Percentiles rank a stretch among this genome's conserved stretches.
Evolutionary conservation across 495 filamentous ascomycete species (phyloP).

Genomic region (Podospora pseudoanserina): DNA sequence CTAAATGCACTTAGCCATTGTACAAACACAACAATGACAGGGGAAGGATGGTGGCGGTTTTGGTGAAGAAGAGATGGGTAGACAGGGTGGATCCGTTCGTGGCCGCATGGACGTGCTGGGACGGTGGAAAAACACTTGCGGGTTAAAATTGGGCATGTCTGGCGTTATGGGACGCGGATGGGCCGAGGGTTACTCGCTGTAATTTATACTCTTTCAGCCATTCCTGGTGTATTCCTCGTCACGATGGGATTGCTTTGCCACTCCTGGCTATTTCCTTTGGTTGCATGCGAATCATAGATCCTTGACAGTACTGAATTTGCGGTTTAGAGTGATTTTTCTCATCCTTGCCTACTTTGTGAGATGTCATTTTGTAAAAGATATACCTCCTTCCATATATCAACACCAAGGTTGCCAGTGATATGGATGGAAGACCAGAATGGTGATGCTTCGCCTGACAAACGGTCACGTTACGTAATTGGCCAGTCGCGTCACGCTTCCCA

Average conservation of each 20-base stretch:
- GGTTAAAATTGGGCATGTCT: constrained; percentile 32
- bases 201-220: constrained; percentile 57
- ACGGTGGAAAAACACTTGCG: constrained; percentile 26
- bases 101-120: constrained; percentile 23
- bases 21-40: constrained; percentile 35
- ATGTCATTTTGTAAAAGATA: not conserved
- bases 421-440: not conserved
- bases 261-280: constrained; percentile 36
- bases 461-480: constrained; percentile 3
- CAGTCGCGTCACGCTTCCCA: constrained; percentile 11
- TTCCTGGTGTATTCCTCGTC: constrained; percentile 54
- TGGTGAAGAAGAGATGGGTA: constrained; percentile 20
- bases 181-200: constrained; percentile 46
- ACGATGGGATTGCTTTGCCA: constrained; percentile 35
- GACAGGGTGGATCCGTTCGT: constrained; percentile 24
- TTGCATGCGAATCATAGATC: constrained; percentile 47
- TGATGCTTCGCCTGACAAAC: not conserved
- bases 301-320: constrained; percentile 17
- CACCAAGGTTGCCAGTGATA: not conserved
- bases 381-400: not conserved
- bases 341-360: not conserved
- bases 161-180: constrained; percentile 36
- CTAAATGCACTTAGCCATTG: constrained; percentile 51
- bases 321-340: not conserved
- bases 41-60: constrained; percentile 25